phyloP scores from a whole-genome alignment of 2,329 filamentous ascomycete species.

The Cadophora gregata region DNA sequence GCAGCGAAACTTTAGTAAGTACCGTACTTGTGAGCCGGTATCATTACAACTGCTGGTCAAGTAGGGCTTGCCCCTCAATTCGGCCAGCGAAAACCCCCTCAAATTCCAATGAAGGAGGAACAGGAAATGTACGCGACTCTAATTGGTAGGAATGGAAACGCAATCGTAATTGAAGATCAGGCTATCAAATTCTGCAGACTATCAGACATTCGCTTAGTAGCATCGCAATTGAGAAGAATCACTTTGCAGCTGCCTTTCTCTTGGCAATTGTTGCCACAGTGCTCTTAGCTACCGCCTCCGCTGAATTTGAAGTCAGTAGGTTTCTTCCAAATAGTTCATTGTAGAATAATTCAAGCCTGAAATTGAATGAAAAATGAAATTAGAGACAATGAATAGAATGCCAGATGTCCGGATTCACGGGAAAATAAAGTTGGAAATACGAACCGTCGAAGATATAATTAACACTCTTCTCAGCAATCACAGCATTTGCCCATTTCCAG shows the following conservation, averaged over 20 bases:
- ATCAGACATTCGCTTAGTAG: conserved; percentile 12
- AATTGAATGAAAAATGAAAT: neutral
- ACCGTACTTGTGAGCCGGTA: neutral
- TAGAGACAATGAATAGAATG: neutral
- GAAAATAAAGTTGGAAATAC: neutral
- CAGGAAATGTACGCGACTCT: neutral
- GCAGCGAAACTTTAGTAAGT: neutral
- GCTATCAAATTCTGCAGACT: conserved; percentile 21
- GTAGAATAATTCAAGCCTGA: neutral
- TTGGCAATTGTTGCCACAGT: conserved; percentile 51
- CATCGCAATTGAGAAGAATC: neutral
- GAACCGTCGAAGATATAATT: conserved; percentile 63
- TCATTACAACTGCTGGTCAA: neutral
- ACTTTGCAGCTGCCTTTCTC: conserved; percentile 25
- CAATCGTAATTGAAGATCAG: neutral
- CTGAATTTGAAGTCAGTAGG: neutral
- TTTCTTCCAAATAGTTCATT: neutral
- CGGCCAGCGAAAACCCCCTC: neutral
- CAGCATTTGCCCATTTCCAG: conserved; percentile 67
- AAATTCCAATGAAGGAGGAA: neutral
- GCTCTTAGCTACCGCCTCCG: conserved; percentile 45
- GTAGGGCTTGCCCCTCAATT: neutral
- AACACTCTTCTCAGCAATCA: conserved; percentile 69
- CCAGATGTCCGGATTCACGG: neutral
- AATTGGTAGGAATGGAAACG: too few species aligned